Conservation (phyloP, 495 filamentous ascomycete species). For the Aspergillus steynii region DNA sequence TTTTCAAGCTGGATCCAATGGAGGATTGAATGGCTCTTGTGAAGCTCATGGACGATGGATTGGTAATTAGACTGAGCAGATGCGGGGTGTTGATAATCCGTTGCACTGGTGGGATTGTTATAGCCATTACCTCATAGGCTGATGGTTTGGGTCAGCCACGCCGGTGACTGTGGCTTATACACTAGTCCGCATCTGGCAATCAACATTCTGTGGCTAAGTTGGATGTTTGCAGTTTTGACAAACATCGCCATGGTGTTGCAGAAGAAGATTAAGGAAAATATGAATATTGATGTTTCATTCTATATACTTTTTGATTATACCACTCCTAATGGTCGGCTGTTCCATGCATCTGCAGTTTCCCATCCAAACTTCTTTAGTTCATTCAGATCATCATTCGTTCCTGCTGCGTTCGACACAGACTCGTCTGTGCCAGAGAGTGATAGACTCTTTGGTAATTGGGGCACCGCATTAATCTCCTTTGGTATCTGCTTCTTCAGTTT, state of each 20-base stretch:
- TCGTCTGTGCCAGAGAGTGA: no score
- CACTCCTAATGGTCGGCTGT: conserved; percentile 38
- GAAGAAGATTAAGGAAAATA: not conserved
- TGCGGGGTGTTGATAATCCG: conserved; percentile 9
- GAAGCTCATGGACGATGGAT: conserved; percentile 34
- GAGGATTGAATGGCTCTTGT: conserved; percentile 8
- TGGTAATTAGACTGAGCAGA: not conserved
- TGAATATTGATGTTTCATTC: conserved; percentile 4
- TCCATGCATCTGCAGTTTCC: conserved; percentile 33
- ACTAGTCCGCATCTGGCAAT: conserved; percentile 1
- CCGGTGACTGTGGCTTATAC: not conserved
- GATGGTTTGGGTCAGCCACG: not conserved
- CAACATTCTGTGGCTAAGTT: not conserved
- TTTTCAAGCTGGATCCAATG: not conserved
- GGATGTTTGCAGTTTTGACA: not conserved
- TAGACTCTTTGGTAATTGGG: not conserved
- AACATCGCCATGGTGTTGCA: not conserved
- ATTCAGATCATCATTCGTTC: conserved; percentile 19
- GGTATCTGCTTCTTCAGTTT: conserved; percentile 24
- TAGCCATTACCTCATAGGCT: conserved; percentile 25
- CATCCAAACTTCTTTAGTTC: conserved; percentile 36
- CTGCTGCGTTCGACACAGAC: not conserved
- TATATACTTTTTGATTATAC: conserved; percentile 17
- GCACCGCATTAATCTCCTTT: conserved; percentile 7
- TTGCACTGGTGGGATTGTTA: conserved; percentile 9